These are phyloP conservation scores for Castanospermum australe DNA, from an alignment of 306 rosid genomes.

Conservation along the genomic window DNA sequence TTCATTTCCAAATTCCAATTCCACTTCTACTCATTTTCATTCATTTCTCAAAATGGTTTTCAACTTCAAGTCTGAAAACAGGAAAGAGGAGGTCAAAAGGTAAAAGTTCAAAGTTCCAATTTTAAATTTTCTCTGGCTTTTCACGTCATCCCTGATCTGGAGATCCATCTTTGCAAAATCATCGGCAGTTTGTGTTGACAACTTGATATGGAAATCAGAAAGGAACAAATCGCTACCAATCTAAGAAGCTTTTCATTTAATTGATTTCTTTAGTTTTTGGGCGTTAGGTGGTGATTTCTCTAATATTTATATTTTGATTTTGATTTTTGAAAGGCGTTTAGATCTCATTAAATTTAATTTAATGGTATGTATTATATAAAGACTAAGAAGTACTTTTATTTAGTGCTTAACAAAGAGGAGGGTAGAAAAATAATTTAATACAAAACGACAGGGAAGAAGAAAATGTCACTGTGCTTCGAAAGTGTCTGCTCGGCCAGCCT, in stretches of 20 bases:
- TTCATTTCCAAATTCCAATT: constrained; percentile 4
- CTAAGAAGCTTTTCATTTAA: not conserved
- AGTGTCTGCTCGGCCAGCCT: not conserved
- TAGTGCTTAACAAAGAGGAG: not conserved
- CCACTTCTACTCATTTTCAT: not conserved
- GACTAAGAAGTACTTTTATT: not conserved
- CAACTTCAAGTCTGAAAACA: not conserved
- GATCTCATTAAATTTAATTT: constrained; percentile 10
- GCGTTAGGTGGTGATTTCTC: constrained; percentile 31
- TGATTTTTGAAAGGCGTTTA: constrained; percentile 14
- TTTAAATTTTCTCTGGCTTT: too few species aligned
- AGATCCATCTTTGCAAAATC: constrained; percentile 27
- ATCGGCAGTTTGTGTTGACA: constrained; percentile 17
- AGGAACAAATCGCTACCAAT: not conserved
- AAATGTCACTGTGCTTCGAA: not conserved
- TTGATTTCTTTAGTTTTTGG: constrained; percentile 3
- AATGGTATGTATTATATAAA: not conserved
- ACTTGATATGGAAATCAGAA: not conserved
- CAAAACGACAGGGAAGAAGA: not conserved
- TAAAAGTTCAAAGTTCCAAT: too few species aligned
- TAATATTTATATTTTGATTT: not conserved
- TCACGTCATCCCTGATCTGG: constrained; percentile 23
- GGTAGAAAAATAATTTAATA: not conserved
- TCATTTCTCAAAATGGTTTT: not conserved
- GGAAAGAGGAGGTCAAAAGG: not conserved